Evolutionary conservation across 176 grass and related monocot species (phyloP), one percentile per base, ranked within the genome.

Genomic region (Pontederia crassipes): DNA sequence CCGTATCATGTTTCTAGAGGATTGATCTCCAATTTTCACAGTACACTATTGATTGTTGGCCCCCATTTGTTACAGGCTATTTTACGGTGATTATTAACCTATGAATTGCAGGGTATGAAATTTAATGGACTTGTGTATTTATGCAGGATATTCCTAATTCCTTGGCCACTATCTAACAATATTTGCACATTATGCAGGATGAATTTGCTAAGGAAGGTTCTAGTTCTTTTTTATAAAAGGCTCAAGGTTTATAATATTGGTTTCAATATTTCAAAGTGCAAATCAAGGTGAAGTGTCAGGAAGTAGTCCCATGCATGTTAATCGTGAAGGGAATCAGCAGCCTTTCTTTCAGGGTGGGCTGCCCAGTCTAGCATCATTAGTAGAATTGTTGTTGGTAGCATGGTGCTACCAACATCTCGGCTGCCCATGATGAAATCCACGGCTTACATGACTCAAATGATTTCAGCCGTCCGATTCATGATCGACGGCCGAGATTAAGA

Each of bases 141-240:
- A 73, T 71, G 71, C 48, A 98, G 93, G 76, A 85, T 18, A 88
- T 92, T 59, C 84, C 87, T 71, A 87, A 98, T 87, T 82, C 93
- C 27, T 72, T 98, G 77, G 82, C 84, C 53, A 98, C 93, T 55
- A 88, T 98, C 63, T 73, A 76, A 62, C 93, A 89, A 53, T 98
- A 92, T 76, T 79, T 92, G 50, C 66, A 85, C 24, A 83, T 92
- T 72, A 79, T 98, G 84, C 80, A 69, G 49, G 87, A 92, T 64
- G 86, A 77, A 54, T 98, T 92, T 74, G 72, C 81, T 70, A 92
- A 79, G 57, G 84, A 86, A 74, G 93, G 93, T 9, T 79, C 81
- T 62, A 73, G 74, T 76, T 54, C 40, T 24, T 24, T 24, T 24
- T 24, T 24, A 24, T 24, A 24, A 24, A 0, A 24, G 20, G 20